A percentile compares a stretch with the other conserved stretches of the same genome.
phyloP scores from a whole-genome alignment of 2,329 filamentous ascomycete species.

The Fonsecaea pedrosoi region DNA sequence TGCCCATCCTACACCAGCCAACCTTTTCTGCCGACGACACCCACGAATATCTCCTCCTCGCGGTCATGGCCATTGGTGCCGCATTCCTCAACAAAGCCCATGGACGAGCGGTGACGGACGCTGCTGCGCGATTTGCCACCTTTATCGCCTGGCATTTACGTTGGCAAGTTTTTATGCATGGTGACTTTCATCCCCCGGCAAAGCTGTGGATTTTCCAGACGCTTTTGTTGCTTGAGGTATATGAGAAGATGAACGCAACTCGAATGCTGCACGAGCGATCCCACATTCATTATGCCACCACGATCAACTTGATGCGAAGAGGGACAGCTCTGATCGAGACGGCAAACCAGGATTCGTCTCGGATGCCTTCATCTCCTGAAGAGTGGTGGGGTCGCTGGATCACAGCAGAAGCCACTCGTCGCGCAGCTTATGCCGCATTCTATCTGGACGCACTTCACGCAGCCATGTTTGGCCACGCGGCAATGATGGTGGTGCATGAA shows the following conservation, averaged over 20 bases:
- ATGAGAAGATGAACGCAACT: slow-evolving; percentile 98
- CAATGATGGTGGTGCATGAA: slow-evolving; percentile 95
- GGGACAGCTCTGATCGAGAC: slow-evolving; percentile 73
- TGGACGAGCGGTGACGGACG: slow-evolving; percentile 72
- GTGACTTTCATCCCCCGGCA: slow-evolving; percentile 85
- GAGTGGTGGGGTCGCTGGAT: slow-evolving; percentile 98
- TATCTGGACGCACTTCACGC: slow-evolving; percentile 94
- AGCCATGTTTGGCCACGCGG: slow-evolving; percentile 96
- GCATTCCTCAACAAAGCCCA: slow-evolving; percentile 85
- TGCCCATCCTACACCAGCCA: slow-evolving; percentile 91
- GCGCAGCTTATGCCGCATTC: slow-evolving; percentile 91
- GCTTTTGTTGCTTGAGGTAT: slow-evolving; percentile 84
- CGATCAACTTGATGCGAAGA: slow-evolving; percentile 91
- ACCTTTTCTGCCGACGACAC: slow-evolving; percentile 89
- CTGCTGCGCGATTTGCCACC: slow-evolving; percentile 80
- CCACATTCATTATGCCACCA: slow-evolving; percentile 96
- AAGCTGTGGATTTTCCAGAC: slow-evolving; percentile 97
- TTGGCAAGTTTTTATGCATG: slow-evolving; percentile 93
- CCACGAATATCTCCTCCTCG: slow-evolving; percentile 80
- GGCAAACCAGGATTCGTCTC: slow-evolving; percentile 65
- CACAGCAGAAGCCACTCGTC: slow-evolving; percentile 84
- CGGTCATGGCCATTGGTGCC: slow-evolving; percentile 90
- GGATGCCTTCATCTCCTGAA: slow-evolving; percentile 69
- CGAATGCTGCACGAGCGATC: slow-evolving; percentile 89
- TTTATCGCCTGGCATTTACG: slow-evolving; percentile 90